Evolutionary conservation across 164 flowering plant species (phyloP).

Genomic region (Aristolochia fimbriata): DNA sequence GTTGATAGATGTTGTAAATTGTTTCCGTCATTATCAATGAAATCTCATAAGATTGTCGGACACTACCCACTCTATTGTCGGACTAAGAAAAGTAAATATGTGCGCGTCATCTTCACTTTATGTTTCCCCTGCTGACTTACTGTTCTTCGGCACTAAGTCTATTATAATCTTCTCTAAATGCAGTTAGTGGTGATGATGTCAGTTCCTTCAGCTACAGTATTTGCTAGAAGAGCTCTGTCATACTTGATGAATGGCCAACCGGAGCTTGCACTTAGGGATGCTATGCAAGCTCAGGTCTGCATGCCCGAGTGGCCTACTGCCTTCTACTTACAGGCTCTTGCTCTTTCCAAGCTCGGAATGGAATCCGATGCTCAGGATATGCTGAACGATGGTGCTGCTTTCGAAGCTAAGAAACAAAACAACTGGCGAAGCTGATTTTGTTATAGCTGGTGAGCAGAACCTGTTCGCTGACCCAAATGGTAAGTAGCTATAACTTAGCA

Average conservation of each 20-base stretch:
- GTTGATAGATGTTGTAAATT: too few relatives aligned
- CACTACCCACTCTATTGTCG: too few relatives aligned
- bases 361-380: conserved; percentile 96
- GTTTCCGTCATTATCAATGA: too few relatives aligned
- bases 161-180: conserved; percentile 3
- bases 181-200: conserved; percentile 87
- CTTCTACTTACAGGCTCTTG: conserved; percentile 94
- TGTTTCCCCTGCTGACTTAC: neutral
- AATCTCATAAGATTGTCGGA: too few relatives aligned
- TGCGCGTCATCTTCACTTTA: neutral
- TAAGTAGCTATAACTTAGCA: neutral
- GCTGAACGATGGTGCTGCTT: conserved; percentile 88
- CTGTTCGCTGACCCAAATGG: neutral
- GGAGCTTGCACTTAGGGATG: conserved; percentile 82
- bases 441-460: neutral
- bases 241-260: conserved; percentile 79
- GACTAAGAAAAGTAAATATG: too few relatives aligned
- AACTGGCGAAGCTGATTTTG: conserved; percentile 58
- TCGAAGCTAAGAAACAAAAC: conserved; percentile 78
- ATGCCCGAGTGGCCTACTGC: conserved; percentile 96
- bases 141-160: neutral
- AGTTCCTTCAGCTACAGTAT: conserved; percentile 81
- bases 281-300: conserved; percentile 98
- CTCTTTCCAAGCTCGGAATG: conserved; percentile 95
- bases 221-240: conserved; percentile 69